Base-by-base conservation (phyloP, 2,329 filamentous ascomycete genomes). In the Sclerotinia minor region DNA sequence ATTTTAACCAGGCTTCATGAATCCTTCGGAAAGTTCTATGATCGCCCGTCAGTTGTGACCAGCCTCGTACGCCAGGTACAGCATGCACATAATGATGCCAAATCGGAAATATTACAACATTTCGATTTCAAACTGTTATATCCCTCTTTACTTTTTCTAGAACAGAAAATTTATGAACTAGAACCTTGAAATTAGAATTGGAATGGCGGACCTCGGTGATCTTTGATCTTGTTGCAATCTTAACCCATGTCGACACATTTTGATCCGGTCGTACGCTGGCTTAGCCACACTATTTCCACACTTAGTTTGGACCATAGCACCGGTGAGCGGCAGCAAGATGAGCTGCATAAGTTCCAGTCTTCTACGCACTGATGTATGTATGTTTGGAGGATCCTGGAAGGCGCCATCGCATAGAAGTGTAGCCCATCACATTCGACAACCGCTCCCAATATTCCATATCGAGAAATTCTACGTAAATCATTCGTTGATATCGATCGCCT, bases 241-340 rank as follows among this genome's bases (percentile, higher is more conserved):
- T 52, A 61, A 45, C 47, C 55, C 65, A 54, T 63, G 45, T 63
- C 59, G 58, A 63, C 24, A 63, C 17, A 63, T 54, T 47, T 54
- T 54, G 49, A 53, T 67, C 65, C 65, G 65, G 65, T 67, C 65
- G 65, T 67, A 53, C 64, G 58, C 59, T 67, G 58, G 49, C 58
- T 67, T 67, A 50, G 66, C 66, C 66, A 54, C 45, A 65, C 52
- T 58, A 55, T 45, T 58, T 57, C 41, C 66, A 68, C 57, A 53
- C 47, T 61, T 63, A 69, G 68, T 68, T 65, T 70, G 69, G 59
- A 70, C 73, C 72, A 73, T 50, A 70, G 69, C 67, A 72, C 70
- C 70, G 71, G 72, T 72, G 71, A 70, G 70, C 72, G 73, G 74
- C 73, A 74, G 74, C 72, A 75, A 71, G 73, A 76, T 76, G 75